phyloP scores from a whole-genome alignment of 352 stramenopile species.

The Achlya hypogyna region DNA sequence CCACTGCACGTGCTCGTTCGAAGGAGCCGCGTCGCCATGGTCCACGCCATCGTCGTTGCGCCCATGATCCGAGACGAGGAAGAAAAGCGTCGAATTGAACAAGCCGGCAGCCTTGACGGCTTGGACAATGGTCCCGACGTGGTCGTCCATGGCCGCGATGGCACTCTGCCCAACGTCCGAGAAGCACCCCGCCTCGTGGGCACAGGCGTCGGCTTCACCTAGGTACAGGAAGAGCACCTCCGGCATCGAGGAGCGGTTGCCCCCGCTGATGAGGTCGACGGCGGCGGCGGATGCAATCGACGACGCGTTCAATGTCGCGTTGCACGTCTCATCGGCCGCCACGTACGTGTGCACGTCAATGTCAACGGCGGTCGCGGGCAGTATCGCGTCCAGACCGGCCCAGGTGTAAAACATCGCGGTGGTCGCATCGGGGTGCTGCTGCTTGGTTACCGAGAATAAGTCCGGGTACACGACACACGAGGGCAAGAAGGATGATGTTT shows the following conservation, averaged over 20 bases:
- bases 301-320: conserved; percentile 1
- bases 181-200: conserved; percentile 17
- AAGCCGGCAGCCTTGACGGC: conserved; percentile 1
- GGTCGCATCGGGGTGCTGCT: conserved; percentile 5
- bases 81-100: conserved; percentile 9
- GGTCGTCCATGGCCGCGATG: conserved; percentile 7
- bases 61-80: conserved; percentile 17
- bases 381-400: conserved; percentile 9
- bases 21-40: background rate
- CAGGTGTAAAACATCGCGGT: conserved; percentile 16
- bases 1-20: conserved; percentile 12
- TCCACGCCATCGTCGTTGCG: conserved; percentile 14
- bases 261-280: background rate
- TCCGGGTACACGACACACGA: conserved; percentile 17
- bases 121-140: conserved; percentile 10
- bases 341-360: conserved; percentile 7
- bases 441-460: conserved; percentile 16
- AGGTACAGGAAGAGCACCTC: conserved; percentile 10
- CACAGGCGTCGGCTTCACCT: conserved; percentile 9
- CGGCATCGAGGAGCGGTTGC: background rate
- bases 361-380: background rate
- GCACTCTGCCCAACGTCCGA: conserved; percentile 2
- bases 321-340: background rate
- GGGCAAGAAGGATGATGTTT: background rate
- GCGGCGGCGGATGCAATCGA: background rate